Conservation (phyloP, 371 early-diverging fungal species). For the Polyrhizophydium stewartii region DNA sequence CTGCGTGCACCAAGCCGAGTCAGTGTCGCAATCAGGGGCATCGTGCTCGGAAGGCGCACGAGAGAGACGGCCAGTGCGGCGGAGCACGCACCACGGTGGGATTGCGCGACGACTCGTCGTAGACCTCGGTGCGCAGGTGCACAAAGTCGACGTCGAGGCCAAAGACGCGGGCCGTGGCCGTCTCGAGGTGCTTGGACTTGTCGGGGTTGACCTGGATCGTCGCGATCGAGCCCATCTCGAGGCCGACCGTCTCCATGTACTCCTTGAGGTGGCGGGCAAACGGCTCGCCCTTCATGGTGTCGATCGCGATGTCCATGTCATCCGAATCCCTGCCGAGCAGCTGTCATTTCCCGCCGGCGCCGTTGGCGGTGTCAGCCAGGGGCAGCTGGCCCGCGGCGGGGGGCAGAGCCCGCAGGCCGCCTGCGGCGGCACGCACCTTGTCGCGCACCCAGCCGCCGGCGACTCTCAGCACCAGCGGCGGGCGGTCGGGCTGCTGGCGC, state of each 20-base stretch:
- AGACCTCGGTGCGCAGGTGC: conserved; percentile 91
- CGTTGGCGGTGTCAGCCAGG: background rate
- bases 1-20: conserved; percentile 28
- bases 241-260: conserved; percentile 54
- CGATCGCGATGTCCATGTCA: conserved; percentile 97
- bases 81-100: conserved; percentile 52
- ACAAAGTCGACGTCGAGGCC: conserved; percentile 93
- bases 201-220: conserved; percentile 94
- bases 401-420: background rate
- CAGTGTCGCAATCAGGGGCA: too few relatives aligned
- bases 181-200: conserved; percentile 98
- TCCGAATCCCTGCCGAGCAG: conserved; percentile 83
- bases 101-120: conserved; percentile 79
- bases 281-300: conserved; percentile 92
- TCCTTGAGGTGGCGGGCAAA: conserved; percentile 80
- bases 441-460: conserved; percentile 99
- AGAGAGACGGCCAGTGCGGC: background rate
- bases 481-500: conserved; percentile 34
- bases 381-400: background rate
- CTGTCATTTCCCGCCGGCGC: conserved; percentile 29
- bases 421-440: conserved; percentile 55
- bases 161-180: conserved; percentile 85
- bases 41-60: too few relatives aligned
- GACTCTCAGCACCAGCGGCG: conserved; percentile 73
- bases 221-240: conserved; percentile 48